Percentiles rank a stretch among this genome's conserved stretches.
Evolutionary conservation across 208 protist genomes (phyloP).

Genomic region (Wallacemonas sp.): DNA sequence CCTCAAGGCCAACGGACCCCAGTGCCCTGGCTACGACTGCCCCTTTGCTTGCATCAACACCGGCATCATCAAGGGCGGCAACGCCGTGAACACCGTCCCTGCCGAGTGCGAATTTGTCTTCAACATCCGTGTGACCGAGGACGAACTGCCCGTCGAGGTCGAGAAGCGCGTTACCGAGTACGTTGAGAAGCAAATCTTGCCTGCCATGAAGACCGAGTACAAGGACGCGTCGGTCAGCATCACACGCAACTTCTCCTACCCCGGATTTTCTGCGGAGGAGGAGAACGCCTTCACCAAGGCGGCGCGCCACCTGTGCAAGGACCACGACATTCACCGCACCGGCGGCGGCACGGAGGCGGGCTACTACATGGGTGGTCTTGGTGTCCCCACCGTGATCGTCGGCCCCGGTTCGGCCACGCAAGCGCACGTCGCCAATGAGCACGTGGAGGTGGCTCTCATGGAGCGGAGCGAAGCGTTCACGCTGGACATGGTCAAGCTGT

Average conservation of each 20-base stretch:
- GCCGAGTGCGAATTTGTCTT: slow-evolving; percentile 10
- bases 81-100: slow-evolving; percentile 8
- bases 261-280: slow-evolving; percentile 5
- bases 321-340: neutral
- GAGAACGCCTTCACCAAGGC: slow-evolving; percentile 9
- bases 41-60: slow-evolving; percentile 6
- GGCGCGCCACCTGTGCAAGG: slow-evolving; percentile 6
- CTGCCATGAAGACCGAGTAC: slow-evolving; percentile 19
- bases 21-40: slow-evolving; percentile 11
- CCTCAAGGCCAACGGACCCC: slow-evolving; percentile 3
- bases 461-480: slow-evolving; percentile 3
- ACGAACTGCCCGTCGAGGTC: slow-evolving; percentile 1
- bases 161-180: slow-evolving; percentile 6
- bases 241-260: slow-evolving; percentile 7
- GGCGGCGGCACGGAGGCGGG: slow-evolving; percentile 5
- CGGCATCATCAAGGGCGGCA: slow-evolving; percentile 1
- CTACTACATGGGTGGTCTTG: slow-evolving; percentile 13
- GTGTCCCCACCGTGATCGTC: slow-evolving; percentile 30
- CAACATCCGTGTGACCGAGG: slow-evolving; percentile 7
- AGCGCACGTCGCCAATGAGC: slow-evolving; percentile 15
- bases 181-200: slow-evolving; percentile 1
- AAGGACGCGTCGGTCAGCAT: slow-evolving; percentile 2
- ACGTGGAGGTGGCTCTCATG: slow-evolving; percentile 7
- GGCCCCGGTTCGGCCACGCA: slow-evolving; percentile 22
- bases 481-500: slow-evolving; percentile 10